Conservation (phyloP, 495 filamentous ascomycete species). For the Amniculicola lignicola region DNA sequence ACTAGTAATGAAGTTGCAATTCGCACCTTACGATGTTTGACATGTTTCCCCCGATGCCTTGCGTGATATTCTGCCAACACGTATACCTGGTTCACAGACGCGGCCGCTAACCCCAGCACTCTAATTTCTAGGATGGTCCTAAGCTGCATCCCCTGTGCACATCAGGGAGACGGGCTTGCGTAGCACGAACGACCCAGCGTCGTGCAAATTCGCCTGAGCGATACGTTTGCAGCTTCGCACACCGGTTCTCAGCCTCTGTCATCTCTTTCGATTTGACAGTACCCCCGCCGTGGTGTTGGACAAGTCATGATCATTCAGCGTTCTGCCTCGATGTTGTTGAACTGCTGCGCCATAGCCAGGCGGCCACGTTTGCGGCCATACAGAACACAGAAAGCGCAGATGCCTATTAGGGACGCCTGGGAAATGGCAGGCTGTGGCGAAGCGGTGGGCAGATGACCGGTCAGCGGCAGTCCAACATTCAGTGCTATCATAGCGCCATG, state of each 20-base stretch:
- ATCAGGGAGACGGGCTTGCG: neutral
- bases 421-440: too few species aligned
- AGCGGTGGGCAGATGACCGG: constrained; percentile 4
- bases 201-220: constrained; percentile 1
- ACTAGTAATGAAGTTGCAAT: constrained; percentile 13
- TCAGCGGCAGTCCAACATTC: too few species aligned
- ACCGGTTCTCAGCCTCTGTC: constrained; percentile 9
- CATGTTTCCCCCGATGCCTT: neutral
- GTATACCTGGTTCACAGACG: too few species aligned
- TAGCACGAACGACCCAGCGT: constrained; percentile 7
- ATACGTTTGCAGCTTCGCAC: constrained; percentile 3
- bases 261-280: neutral
- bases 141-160: constrained; percentile 1
- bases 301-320: too few species aligned
- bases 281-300: neutral
- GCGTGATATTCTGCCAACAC: neutral
- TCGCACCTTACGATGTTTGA: neutral
- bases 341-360: too few species aligned
- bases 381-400: too few species aligned
- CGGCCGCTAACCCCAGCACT: neutral
- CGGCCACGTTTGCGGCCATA: too few species aligned
- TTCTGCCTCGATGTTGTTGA: too few species aligned
- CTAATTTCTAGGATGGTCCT: neutral
- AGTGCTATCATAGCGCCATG: too few species aligned
- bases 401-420: too few species aligned